These are phyloP conservation scores for Ambrosia hybrid DNA, from an alignment of 140 eudicot species.

Conservation along the genomic window DNA sequence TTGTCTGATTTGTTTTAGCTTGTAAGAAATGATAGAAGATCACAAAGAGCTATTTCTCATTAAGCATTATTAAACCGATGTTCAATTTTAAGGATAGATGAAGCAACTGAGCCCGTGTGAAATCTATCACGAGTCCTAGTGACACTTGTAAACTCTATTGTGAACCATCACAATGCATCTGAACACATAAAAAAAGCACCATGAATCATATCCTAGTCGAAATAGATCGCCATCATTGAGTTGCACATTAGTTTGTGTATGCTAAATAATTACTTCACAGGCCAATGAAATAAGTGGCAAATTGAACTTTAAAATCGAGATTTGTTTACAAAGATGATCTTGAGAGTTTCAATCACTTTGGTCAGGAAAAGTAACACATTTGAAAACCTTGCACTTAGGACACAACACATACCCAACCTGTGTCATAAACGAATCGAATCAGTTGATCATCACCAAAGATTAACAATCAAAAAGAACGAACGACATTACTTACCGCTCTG, in stretches of 20 bases:
- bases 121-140: no score
- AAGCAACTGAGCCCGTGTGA: no score
- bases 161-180: not conserved
- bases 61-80: no score
- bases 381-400: constrained; percentile 87
- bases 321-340: not conserved
- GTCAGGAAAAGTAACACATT: constrained; percentile 88
- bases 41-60: no score
- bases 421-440: not conserved
- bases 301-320: not conserved
- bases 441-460: not conserved
- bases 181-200: not conserved
- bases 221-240: not conserved
- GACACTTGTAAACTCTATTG: no score
- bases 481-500: constrained; percentile 62
- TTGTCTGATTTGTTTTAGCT: no score
- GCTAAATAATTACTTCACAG: not conserved
- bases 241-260: not conserved
- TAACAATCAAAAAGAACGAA: not conserved
- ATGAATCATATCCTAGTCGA: not conserved
- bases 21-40: no score
- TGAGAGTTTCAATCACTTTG: constrained; percentile 47
- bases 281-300: not conserved
- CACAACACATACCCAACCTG: constrained; percentile 80
- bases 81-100: no score